Percentiles rank a stretch among this genome's conserved stretches.
These are phyloP conservation scores for Colletotrichum gloeosporioides DNA, from an alignment of 2,329 filamentous ascomycete genomes.

Conservation along the genomic window DNA sequence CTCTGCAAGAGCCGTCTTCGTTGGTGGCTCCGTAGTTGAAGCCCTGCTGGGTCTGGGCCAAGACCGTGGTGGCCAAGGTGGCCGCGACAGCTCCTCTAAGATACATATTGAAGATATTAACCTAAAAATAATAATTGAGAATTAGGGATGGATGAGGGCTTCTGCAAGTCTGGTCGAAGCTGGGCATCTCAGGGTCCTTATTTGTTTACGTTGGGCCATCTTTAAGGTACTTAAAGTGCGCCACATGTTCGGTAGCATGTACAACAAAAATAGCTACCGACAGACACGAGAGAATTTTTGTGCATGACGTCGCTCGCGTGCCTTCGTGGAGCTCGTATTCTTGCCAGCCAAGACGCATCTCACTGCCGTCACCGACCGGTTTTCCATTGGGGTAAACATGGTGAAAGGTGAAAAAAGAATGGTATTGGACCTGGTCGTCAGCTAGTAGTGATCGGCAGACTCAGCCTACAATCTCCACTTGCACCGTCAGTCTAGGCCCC, in stretches of 20 bases:
- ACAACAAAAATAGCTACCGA: slow-evolving; percentile 1
- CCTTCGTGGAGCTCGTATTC: slow-evolving; percentile 4
- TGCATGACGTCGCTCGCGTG: slow-evolving; percentile 7
- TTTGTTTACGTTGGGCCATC: neutral
- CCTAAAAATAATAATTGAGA: neutral
- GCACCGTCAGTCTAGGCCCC: neutral
- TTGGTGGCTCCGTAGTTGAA: slow-evolving; percentile 23
- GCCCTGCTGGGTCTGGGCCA: slow-evolving; percentile 10
- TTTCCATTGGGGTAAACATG: neutral
- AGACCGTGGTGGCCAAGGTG: slow-evolving; percentile 1
- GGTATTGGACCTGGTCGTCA: neutral
- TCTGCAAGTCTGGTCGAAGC: neutral
- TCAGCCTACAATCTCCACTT: slow-evolving; percentile 9
- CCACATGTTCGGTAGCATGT: neutral
- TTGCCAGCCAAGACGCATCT: neutral
- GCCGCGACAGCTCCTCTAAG: neutral
- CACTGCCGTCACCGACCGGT: neutral
- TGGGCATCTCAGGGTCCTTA: neutral
- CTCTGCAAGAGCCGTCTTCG: slow-evolving; percentile 14
- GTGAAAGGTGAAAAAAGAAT: neutral
- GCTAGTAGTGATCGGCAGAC: slow-evolving; percentile 1
- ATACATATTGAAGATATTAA: neutral
- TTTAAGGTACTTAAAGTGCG: neutral
- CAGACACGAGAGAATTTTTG: neutral
- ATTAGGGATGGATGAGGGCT: neutral